These are phyloP conservation scores for Microbotryum silenes-acaulis DNA, from an alignment of 1,284 basidiomycete genomes.

Conservation along the genomic window DNA sequence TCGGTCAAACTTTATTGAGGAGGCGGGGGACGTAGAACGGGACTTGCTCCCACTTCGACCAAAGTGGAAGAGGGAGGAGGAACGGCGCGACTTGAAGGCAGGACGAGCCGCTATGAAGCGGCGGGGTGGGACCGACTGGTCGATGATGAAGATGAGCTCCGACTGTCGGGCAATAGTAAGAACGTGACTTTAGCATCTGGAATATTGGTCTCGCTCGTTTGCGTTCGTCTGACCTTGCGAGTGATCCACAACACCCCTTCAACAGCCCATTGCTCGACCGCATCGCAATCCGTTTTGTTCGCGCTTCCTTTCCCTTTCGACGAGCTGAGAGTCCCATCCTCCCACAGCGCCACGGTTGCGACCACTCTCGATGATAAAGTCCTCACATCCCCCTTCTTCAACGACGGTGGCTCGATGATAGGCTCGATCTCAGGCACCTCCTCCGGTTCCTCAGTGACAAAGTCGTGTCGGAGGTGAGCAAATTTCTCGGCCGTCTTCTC, in stretches of 20 bases:
- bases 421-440: no score
- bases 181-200: background rate
- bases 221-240: background rate
- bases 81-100: no score
- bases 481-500: no score
- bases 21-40: no score
- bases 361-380: background rate
- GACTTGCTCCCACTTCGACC: no score
- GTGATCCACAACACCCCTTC: slow-evolving; percentile 1
- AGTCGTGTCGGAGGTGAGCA: no score
- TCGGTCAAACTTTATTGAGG: no score
- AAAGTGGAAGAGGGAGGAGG: no score
- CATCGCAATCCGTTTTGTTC: background rate
- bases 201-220: background rate
- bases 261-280: background rate
- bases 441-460: no score
- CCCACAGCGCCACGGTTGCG: background rate
- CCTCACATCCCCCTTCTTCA: background rate
- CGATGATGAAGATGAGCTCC: no score
- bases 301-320: background rate
- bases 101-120: no score
- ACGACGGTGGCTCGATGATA: background rate
- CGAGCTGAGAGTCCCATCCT: background rate
- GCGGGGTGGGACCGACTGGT: no score
- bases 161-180: background rate